Conservation (phyloP, 2,329 filamentous ascomycete species). For the Cytospora mali region DNA sequence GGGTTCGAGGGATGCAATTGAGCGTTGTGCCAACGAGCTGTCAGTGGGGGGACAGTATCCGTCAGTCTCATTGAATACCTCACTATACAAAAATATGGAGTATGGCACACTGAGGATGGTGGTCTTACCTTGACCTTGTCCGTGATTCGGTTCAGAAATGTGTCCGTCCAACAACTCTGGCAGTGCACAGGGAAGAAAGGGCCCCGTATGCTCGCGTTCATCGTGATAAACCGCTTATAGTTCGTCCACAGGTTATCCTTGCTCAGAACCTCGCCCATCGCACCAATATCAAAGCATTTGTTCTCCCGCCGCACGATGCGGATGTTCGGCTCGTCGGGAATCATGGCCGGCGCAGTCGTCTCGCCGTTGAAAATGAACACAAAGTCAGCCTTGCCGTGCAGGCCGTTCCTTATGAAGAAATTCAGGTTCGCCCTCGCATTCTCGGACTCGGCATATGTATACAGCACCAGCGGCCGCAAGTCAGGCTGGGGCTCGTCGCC, state of each 20-base stretch:
- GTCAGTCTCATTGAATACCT: neutral
- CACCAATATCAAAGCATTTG: conserved; percentile 39
- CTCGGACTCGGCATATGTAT: conserved; percentile 39
- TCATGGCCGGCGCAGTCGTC: conserved; percentile 30
- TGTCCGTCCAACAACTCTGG: conserved; percentile 38
- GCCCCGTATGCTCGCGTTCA: conserved; percentile 38
- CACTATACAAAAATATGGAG: neutral
- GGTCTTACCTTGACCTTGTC: conserved; percentile 37
- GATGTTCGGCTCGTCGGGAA: conserved; percentile 36
- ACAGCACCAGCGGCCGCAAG: conserved; percentile 36
- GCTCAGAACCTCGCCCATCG: conserved; percentile 37
- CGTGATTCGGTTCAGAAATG: conserved; percentile 36
- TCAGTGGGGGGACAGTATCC: neutral
- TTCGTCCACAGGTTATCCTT: conserved; percentile 37
- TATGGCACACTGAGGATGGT: neutral
- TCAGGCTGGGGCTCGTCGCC: neutral
- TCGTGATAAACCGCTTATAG: conserved; percentile 39
- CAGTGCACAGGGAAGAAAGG: conserved; percentile 40
- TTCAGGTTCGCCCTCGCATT: conserved; percentile 36
- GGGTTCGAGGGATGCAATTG: conserved; percentile 38
- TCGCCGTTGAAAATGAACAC: conserved; percentile 42
- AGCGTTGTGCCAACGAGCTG: conserved; percentile 41
- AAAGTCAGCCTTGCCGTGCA: conserved; percentile 40
- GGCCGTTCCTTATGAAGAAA: conserved; percentile 39
- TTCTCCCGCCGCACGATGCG: conserved; percentile 34